Evolutionary conservation across 768 basidiomycete genomes (phyloP), one percentile per base, ranked within the genome.

Genomic region (Melanogaster broomeanus): DNA sequence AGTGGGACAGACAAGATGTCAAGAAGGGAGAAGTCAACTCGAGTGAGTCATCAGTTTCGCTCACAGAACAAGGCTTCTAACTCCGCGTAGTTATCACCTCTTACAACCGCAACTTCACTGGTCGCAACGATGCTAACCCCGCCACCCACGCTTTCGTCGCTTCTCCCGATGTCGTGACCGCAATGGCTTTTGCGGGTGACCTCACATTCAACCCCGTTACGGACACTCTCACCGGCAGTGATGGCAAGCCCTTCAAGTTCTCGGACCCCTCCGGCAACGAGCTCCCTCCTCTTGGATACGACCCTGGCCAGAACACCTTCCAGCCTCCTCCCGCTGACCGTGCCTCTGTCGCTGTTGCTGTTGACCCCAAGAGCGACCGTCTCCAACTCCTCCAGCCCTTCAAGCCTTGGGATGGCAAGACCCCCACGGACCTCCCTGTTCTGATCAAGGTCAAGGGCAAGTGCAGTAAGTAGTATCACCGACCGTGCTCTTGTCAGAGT

Each of bases 21-120:
- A 87, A 92, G 82, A 98, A 93, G 83, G 97, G 96, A 65, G 92
- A 90, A 62, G 77, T 82, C 62, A 99, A 98, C 84, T 96, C 97
- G 40, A 99, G 90, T 92, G 60, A 42, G 90, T 79, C 7, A 18
- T 18, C 2, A 21, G 6, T n/a, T 30, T 30, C 0, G 15, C 6
- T 43, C 18, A 12, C 19, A 25, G 8, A 24, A 13, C 27, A 27
- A 24, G n/a, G 8, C 25, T 42, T 53, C 52, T 58, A 24, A 48
- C 45, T 34, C 21, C 10, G 10, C 16, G 34, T 42, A 93, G 90
- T 98, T 79, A 92, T 99, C 74, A 96, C 96, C 46, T 98, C 95
- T 18, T 99, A 99, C 84, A 99, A 99, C 86, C 95, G 97, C 71
- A 99, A 99, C 87, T 99, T 99, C 79, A 98, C 97, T 60, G 97